Conservation (phyloP, 768 basidiomycete genomes). For the Coprinopsis cinerea region DNA sequence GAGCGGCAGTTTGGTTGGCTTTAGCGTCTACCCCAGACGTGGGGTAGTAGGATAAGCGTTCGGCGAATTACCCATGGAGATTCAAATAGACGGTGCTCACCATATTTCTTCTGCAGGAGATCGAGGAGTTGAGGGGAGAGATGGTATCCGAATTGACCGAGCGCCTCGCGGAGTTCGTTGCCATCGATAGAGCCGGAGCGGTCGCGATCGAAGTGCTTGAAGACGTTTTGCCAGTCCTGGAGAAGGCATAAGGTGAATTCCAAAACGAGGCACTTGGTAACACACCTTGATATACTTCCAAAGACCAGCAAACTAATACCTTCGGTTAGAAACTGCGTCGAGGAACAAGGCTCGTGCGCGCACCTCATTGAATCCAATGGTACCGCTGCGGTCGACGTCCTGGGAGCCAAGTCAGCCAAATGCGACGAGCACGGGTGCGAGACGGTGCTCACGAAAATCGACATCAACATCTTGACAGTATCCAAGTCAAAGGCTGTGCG, state of each 20-base stretch:
- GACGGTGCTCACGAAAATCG: conserved; percentile 56
- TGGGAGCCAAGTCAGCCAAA: conserved; percentile 10
- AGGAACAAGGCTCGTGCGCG: conserved; percentile 13
- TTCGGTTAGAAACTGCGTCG: conserved; percentile 10
- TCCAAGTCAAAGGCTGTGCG: conserved; percentile 72
- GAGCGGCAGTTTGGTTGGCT: conserved; percentile 39
- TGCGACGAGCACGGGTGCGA: neutral
- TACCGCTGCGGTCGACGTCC: conserved; percentile 72
- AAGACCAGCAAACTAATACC: conserved; percentile 57
- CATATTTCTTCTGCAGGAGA: conserved; percentile 75
- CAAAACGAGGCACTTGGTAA: neutral
- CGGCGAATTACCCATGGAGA: neutral
- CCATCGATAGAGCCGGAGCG: conserved; percentile 74
- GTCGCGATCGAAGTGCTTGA: conserved; percentile 81
- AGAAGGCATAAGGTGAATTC: neutral
- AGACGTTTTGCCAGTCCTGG: conserved; percentile 80
- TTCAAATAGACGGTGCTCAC: conserved; percentile 31
- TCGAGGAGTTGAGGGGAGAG: conserved; percentile 60
- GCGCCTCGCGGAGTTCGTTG: conserved; percentile 59
- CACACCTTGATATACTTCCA: conserved; percentile 76
- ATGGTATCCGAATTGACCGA: conserved; percentile 73
- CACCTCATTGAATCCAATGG: conserved; percentile 76
- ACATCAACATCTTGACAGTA: conserved; percentile 81
- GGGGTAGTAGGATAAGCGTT: conserved; percentile 27
- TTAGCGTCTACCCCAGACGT: conserved; percentile 45